Conservation (phyloP, 768 basidiomycete genomes). For the Leccinum truebloodii region DNA sequence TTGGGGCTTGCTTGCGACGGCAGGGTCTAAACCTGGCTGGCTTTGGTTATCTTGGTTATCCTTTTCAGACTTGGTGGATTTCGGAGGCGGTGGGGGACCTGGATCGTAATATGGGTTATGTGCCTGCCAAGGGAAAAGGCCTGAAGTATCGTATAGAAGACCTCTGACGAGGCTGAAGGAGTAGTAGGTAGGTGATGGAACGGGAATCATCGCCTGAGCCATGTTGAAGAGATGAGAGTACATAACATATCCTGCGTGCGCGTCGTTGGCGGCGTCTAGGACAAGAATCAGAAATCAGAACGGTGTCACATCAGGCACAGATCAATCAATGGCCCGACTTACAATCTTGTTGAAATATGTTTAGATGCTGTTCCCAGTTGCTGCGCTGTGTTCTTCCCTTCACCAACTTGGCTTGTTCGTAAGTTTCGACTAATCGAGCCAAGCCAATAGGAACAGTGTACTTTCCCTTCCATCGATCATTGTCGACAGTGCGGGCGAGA, state of each 20-base stretch:
- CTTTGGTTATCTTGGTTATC: conserved; percentile 8
- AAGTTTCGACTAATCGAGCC: conserved; percentile 62
- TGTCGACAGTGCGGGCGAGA: conserved; percentile 70
- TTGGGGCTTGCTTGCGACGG: not conserved
- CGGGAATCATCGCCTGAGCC: conserved; percentile 36
- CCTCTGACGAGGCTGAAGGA: conserved; percentile 57
- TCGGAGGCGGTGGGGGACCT: conserved; percentile 62
- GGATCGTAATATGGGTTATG: conserved; percentile 72
- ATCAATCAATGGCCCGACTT: conserved; percentile 26
- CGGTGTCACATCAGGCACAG: not conserved
- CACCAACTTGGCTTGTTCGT: conserved; percentile 48
- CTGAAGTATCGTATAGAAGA: conserved; percentile 40
- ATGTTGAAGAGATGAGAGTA: conserved; percentile 49
- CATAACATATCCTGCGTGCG: conserved; percentile 59
- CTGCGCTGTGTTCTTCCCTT: conserved; percentile 66
- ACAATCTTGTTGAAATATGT: conserved; percentile 58
- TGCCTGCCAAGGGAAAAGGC: conserved; percentile 47
- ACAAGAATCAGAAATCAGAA: conserved; percentile 16
- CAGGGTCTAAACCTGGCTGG: not conserved
- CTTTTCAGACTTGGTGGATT: conserved; percentile 23
- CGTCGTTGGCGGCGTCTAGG: conserved; percentile 73
- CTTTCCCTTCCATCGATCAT: conserved; percentile 69
- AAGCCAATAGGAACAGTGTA: conserved; percentile 64
- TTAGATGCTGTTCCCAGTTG: conserved; percentile 66
- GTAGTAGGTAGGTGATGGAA: conserved; percentile 46